A percentile compares a stretch with the other conserved stretches of the same genome.
Evolutionary conservation across 108 stramenopile genomes (phyloP).

Genomic region (Cyclotella baltica): DNA sequence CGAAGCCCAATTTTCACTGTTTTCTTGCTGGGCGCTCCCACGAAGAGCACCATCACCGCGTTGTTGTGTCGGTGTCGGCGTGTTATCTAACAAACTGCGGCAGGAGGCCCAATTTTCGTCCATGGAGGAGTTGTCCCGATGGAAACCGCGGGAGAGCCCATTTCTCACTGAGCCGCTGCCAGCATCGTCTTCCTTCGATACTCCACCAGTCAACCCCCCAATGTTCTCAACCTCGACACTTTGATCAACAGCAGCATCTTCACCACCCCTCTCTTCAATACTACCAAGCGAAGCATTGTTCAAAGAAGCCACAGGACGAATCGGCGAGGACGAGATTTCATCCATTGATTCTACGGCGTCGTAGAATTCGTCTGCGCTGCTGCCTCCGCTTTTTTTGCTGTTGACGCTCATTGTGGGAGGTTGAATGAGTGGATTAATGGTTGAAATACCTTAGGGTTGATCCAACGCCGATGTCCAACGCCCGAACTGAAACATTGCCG

Average conservation of each 20-base stretch:
- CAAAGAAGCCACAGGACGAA: not conserved
- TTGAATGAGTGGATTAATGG: not conserved
- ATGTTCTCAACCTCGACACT: not conserved
- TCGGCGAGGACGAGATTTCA: slow-evolving; percentile 6
- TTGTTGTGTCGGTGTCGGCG: too few species aligned
- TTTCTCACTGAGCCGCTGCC: too few species aligned
- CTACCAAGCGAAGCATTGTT: not conserved
- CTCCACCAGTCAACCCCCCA: too few species aligned
- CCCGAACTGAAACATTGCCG: too few species aligned
- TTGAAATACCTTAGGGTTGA: too few species aligned
- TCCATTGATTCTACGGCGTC: slow-evolving; percentile 39
- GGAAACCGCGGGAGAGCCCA: not conserved
- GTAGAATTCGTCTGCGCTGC: slow-evolving; percentile 41
- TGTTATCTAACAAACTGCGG: not conserved
- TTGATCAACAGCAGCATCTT: not conserved
- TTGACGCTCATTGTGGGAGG: not conserved
- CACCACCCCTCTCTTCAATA: not conserved
- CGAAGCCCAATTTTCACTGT: not conserved
- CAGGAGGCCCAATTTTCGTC: not conserved
- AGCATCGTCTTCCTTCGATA: too few species aligned
- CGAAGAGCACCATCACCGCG: too few species aligned
- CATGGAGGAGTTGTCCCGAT: not conserved
- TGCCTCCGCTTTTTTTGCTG: not conserved
- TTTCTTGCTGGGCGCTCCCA: not conserved
- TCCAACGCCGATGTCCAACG: too few species aligned